Evolutionary conservation across 371 early-diverging fungal species (phyloP), one percentile per base, ranked within the genome.

Genomic region (Circinella minor): DNA sequence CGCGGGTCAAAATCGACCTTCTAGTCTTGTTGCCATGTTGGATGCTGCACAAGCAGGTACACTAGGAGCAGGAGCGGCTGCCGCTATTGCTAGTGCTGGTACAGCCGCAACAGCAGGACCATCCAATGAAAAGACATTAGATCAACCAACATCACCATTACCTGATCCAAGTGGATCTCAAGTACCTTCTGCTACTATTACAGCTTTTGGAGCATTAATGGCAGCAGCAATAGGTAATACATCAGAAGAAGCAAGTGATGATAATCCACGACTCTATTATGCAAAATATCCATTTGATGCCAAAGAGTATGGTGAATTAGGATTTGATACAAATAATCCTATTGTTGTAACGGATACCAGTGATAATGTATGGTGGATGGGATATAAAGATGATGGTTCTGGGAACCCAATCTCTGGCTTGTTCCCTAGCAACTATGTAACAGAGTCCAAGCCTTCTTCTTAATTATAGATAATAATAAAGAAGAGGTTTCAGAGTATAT

Each of bases 311-410:
- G 93, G 93, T 7, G 94, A 93, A 74, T 76, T 93, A 13, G 90
- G 88, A 0, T 90, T 93, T 79, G 76, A 81, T 43, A 85, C 89
- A 2, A 86, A 89, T 61, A 91, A 89, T 59, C 81, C 86, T 0
- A 88, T 93, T 71, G 81, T 92, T 72, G 94, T 93, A 4, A 89
- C 91, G 6, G 94, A 93, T 78, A 88, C 83, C 64, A 91, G 86
- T 67, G 92, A 93, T 73, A 90, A 89, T 77, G 86, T 93, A 17
- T 93, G 94, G 94, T 93, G 94, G 94, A 89, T 93, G 90, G 94
- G 94, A 8, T 88, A 89, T 36, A 87, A 88, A 74, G 88, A 90
- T 63, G 86, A 90, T 70, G 80, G 87, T 55, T 49, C 65, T 65
- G 77, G 73, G 11, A 71, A 74, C 38, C 72, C 79, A 10, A 61